Evolutionary conservation across 176 grass and related monocot species (phyloP).

Genomic region (Bolboschoenus planiculmis): DNA sequence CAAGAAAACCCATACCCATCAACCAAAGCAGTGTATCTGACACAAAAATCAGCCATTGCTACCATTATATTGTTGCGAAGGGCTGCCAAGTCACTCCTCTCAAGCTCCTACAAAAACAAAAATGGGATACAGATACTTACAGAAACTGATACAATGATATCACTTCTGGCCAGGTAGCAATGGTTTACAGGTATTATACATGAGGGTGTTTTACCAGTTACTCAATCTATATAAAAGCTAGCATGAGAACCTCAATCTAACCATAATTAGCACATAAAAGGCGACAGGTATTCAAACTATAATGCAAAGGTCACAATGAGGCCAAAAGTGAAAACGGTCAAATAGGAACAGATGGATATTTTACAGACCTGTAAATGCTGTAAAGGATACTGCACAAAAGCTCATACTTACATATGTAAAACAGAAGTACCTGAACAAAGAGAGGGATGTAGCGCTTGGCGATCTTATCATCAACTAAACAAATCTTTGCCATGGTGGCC

Average conservation of each 20-base stretch:
- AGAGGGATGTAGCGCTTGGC: conserved; percentile 92
- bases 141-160: not conserved
- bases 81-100: conserved; percentile 67
- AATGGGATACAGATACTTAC: not conserved
- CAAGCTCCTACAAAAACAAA: conserved; percentile 69
- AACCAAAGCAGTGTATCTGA: conserved; percentile 85
- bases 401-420: conserved; percentile 17
- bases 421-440: conserved; percentile 77
- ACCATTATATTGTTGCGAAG: conserved; percentile 96
- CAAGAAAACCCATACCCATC: conserved; percentile 54
- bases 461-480: conserved; percentile 77
- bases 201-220: not conserved
- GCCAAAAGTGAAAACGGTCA: not conserved
- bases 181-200: not conserved
- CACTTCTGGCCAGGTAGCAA: not conserved
- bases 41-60: conserved; percentile 89
- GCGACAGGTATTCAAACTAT: not conserved
- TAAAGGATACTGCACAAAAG: not conserved
- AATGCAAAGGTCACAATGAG: not conserved
- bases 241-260: not conserved
- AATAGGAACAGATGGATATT: not conserved
- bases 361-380: not conserved
- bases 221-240: not conserved
- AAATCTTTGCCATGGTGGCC: conserved; percentile 89
- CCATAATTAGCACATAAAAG: not conserved